These are phyloP conservation scores for Heterobasidion irregulare DNA, from an alignment of 1,284 basidiomycete genomes.

Conservation along the genomic window DNA sequence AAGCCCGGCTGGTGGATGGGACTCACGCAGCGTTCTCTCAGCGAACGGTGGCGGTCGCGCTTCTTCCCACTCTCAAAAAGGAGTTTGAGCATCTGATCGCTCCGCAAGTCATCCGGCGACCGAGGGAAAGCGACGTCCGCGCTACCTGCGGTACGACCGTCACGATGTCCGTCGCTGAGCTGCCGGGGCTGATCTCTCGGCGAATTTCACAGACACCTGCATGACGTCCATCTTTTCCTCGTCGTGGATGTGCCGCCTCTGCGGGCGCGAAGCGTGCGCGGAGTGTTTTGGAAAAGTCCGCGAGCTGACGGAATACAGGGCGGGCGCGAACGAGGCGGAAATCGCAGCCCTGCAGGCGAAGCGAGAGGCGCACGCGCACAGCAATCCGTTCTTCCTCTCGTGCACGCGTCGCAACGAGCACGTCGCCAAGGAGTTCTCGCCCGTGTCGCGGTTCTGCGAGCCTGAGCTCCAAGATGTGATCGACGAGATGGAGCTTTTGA, in stretches of 20 bases:
- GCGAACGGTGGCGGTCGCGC: conserved; percentile 59
- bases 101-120: conserved; percentile 58
- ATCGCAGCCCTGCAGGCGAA: conserved; percentile 37
- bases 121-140: conserved; percentile 70
- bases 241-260: conserved; percentile 84
- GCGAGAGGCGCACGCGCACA: conserved; percentile 53
- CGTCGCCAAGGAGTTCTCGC: conserved; percentile 58
- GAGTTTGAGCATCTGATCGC: conserved; percentile 66
- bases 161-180: conserved; percentile 4
- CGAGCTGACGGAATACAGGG: conserved; percentile 48
- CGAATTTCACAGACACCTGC: conserved; percentile 64
- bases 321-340: conserved; percentile 37
- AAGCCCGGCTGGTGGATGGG: background rate
- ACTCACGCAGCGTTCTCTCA: conserved; percentile 17
- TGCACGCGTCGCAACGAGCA: conserved; percentile 68
- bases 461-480: conserved; percentile 60
- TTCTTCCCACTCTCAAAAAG: conserved; percentile 59
- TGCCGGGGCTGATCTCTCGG: background rate
- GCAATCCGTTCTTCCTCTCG: conserved; percentile 65
- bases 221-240: conserved; percentile 87
- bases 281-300: conserved; percentile 73
- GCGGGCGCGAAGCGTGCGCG: conserved; percentile 84
- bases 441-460: conserved; percentile 70
- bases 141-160: conserved; percentile 69
- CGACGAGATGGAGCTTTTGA: conserved; percentile 58